Conservation (phyloP, 148 eudicot genomes). For the Fagopyrum tataricum region DNA sequence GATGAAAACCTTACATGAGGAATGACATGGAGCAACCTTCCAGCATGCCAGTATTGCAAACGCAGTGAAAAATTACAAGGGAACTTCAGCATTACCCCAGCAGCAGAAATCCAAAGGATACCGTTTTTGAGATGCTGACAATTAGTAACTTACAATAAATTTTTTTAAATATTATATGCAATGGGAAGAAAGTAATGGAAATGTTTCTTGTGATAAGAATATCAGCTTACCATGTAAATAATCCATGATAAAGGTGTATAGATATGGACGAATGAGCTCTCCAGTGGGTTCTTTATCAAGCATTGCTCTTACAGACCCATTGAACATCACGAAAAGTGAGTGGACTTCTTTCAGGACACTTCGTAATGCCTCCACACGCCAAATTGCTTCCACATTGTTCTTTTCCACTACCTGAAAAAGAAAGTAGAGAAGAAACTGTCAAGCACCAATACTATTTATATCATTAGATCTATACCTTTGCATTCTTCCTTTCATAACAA, state of each 20-base stretch:
- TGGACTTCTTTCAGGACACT: constrained; percentile 82
- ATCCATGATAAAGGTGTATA: constrained; percentile 70
- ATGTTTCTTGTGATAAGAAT: constrained; percentile 11
- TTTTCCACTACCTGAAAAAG: constrained; percentile 69
- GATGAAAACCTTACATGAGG: constrained; percentile 56
- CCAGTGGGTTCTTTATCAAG: constrained; percentile 85
- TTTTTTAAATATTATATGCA: constrained; percentile 33
- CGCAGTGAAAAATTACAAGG: constrained; percentile 56
- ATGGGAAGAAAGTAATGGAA: constrained; percentile 17
- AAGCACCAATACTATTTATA: constrained; percentile 5
- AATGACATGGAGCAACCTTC: constrained; percentile 45
- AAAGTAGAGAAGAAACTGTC: background rate
- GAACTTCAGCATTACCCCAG: constrained; percentile 95
- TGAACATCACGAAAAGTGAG: constrained; percentile 80
- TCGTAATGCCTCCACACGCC: constrained; percentile 82
- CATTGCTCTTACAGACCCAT: constrained; percentile 68
- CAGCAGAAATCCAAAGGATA: constrained; percentile 91
- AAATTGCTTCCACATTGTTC: constrained; percentile 62
- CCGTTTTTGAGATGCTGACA: constrained; percentile 93
- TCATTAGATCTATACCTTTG: no score
- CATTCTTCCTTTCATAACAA: background rate
- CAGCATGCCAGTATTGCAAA: constrained; percentile 59
- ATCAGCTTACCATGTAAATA: constrained; percentile 68
- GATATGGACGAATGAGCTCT: constrained; percentile 58
- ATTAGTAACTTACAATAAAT: constrained; percentile 73